These are phyloP conservation scores for Meripilus lineatus DNA, from an alignment of 1,284 basidiomycete species.

Conservation along the genomic window DNA sequence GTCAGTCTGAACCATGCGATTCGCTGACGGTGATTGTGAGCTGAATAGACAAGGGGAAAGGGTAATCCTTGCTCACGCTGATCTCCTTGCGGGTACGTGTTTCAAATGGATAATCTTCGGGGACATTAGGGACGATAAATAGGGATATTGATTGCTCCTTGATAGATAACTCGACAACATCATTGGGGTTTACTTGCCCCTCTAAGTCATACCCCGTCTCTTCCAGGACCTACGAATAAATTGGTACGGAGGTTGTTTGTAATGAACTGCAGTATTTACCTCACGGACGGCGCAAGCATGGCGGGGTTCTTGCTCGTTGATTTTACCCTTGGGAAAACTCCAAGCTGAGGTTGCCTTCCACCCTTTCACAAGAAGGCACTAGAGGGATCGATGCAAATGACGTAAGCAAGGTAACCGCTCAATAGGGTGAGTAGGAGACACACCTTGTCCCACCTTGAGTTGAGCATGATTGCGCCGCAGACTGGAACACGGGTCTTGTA, in stretches of 20 bases:
- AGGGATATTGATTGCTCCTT: constrained; percentile 88
- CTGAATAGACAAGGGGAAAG: neutral
- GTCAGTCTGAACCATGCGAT: constrained; percentile 94
- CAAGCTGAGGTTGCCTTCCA: constrained; percentile 97
- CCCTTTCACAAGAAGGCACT: constrained; percentile 94
- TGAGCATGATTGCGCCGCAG: constrained; percentile 97
- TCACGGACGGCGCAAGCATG: constrained; percentile 87
- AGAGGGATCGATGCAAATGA: constrained; percentile 11
- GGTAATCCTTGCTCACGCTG: constrained; percentile 60
- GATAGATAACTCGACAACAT: constrained; percentile 86
- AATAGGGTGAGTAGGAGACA: constrained; percentile 15
- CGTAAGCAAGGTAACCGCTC: constrained; percentile 5
- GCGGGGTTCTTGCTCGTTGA: constrained; percentile 89
- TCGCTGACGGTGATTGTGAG: constrained; percentile 48
- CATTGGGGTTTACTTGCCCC: constrained; percentile 58
- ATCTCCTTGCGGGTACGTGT: constrained; percentile 98
- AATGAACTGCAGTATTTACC: constrained; percentile 40
- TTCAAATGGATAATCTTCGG: constrained; percentile 86
- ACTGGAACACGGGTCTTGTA: constrained; percentile 98
- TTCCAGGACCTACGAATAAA: constrained; percentile 71
- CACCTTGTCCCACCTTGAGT: constrained; percentile 90
- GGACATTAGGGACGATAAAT: constrained; percentile 89
- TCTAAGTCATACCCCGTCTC: constrained; percentile 91
- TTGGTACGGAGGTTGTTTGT: neutral
- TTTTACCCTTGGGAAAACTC: constrained; percentile 99